phyloP scores from a whole-genome alignment of 2,329 filamentous ascomycete genomes.

The Diplodia sapinea region DNA sequence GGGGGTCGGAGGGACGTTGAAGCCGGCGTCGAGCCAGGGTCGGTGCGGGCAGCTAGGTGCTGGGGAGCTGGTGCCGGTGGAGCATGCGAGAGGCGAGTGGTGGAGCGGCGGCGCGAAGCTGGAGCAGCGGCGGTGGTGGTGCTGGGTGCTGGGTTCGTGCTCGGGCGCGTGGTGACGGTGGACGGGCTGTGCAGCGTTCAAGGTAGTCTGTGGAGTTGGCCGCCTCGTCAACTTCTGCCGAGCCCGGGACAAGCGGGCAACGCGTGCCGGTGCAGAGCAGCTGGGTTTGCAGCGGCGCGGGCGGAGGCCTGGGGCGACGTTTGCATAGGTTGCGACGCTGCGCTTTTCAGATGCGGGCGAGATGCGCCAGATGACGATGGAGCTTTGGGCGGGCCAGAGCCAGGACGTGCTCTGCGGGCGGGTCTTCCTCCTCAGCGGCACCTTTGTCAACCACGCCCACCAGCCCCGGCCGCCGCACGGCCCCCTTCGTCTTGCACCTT shows the following conservation, averaged over 20 bases:
- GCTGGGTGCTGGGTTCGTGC: conserved; percentile 18
- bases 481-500: not conserved
- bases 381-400: conserved; percentile 40
- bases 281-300: conserved; percentile 11
- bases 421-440: conserved; percentile 28
- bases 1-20: conserved; percentile 42
- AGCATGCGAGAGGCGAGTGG: conserved; percentile 12
- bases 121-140: conserved; percentile 5
- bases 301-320: not conserved
- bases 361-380: conserved; percentile 35
- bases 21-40: conserved; percentile 46
- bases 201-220: conserved; percentile 28
- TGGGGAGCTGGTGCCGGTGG: not conserved
- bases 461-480: not conserved
- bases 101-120: conserved; percentile 10
- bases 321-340: conserved; percentile 8
- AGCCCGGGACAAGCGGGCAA: conserved; percentile 24
- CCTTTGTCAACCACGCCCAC: conserved; percentile 25
- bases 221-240: conserved; percentile 25
- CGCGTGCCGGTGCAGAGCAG: conserved; percentile 22
- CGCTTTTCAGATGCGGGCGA: conserved; percentile 17
- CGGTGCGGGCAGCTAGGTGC: conserved; percentile 19
- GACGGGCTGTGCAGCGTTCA: conserved; percentile 28
- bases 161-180: conserved; percentile 25
- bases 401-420: conserved; percentile 31